Base-by-base conservation (phyloP, 2,329 filamentous ascomycete species). In the Clonostachys byssicola region DNA sequence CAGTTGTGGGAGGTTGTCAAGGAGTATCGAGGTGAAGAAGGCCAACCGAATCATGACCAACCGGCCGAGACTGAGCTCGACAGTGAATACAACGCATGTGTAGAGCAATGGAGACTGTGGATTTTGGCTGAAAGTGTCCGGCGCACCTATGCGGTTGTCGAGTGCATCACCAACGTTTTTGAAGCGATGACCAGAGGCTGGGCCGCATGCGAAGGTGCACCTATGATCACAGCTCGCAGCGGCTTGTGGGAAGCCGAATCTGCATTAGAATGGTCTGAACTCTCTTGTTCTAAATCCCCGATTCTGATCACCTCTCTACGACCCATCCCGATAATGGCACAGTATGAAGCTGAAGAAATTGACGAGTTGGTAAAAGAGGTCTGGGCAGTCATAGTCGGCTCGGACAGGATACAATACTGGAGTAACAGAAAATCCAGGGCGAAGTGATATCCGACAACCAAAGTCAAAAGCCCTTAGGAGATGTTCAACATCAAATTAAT, bases 91-190 rank as follows among this genome's bases (percentile, higher is more conserved):
- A 23, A 41, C 17, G 40, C 23, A 49, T 18, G 42, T 30, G n/a
- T 46, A 7, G 30, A 33, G 6, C 12, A 55, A 3, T 65, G 60
- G 61, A 48, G 52, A 30, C 46, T 52, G 12, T 64, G 60, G 61
- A 53, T 63, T 44, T 33, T 62, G 13, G 52, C 56, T 5, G 61
- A 65, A 52, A 62, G 59, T 41, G 51, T 60, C n/a, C 59, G 62
- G 8, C 57, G 60, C n/a, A 56, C 58, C 23, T 61, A 58, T 49
- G 48, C 60, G 13, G 46, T 54, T 16, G 45, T 56, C 5, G 52
- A 51, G 8, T 47, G 53, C 18, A 20, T 61, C 9, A 53, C 57
- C 38, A 52, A 57, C 18, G 50, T 54, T 5, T 64, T 63, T 43
- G 46, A 55, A 39, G 52, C 52, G 42, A 52, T 59, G 49, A 59